phyloP scores from a whole-genome alignment of 1,284 basidiomycete species.

The Leccinum colubrinum region DNA sequence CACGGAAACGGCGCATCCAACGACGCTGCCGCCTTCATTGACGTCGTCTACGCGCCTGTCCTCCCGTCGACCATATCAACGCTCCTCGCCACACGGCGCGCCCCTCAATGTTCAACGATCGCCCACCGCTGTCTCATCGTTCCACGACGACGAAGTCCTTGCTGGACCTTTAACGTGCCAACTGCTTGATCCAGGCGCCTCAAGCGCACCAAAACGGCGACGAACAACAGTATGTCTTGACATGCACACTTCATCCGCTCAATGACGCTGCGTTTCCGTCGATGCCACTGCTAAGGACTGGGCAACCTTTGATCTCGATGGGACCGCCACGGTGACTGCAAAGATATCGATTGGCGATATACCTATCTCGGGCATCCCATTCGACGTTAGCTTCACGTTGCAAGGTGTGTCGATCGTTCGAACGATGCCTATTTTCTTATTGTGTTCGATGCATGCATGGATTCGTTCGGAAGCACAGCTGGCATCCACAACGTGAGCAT shows the following conservation, averaged over 20 bases:
- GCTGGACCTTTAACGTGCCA: no score
- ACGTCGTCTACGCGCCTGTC: no score
- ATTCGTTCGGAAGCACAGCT: conserved; percentile 52
- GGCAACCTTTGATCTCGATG: conserved; percentile 51
- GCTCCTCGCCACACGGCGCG: no score
- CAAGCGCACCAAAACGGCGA: no score
- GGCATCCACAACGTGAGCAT: conserved; percentile 53
- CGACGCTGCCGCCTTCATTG: no score
- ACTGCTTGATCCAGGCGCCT: no score
- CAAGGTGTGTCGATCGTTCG: conserved; percentile 38
- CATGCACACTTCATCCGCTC: conserved; percentile 34
- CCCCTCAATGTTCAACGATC: no score
- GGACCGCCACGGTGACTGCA: conserved; percentile 61
- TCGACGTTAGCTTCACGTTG: conserved; percentile 56
- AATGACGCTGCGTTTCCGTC: conserved; percentile 54
- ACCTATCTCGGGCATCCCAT: conserved; percentile 62
- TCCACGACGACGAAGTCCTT: no score
- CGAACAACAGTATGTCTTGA: no score
- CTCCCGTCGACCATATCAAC: no score
- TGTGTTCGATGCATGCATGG: conserved; percentile 39
- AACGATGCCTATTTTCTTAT: background rate
- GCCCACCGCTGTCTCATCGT: no score
- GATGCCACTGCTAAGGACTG: conserved; percentile 54
- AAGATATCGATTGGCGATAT: conserved; percentile 67
- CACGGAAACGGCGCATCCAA: no score